Conservation (phyloP, 345 rosid genomes). For the Dimocarpus longan region DNA sequence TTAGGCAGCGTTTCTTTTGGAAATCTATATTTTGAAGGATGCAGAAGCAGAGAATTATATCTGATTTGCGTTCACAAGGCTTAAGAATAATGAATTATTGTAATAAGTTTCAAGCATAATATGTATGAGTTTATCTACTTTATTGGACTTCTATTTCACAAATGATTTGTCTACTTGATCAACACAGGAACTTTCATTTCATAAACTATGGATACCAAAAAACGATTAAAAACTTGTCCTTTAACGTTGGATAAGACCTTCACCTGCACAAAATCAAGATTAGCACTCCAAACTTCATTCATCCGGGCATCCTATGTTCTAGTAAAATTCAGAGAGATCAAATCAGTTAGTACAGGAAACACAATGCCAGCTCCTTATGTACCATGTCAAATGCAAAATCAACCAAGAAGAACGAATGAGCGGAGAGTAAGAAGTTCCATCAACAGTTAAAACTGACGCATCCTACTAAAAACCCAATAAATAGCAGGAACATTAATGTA, state of each 20-base stretch:
- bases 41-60: background rate
- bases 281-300: background rate
- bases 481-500: background rate
- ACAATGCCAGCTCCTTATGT: background rate
- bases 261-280: too few species aligned
- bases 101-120: constrained; percentile 2
- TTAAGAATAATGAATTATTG: background rate
- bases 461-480: background rate
- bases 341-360: background rate
- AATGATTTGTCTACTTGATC: background rate
- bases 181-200: background rate
- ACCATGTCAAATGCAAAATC: background rate
- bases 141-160: background rate
- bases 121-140: background rate
- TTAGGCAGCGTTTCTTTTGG: constrained; percentile 9
- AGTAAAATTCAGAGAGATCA: background rate
- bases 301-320: background rate
- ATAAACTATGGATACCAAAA: background rate
- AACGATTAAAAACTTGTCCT: background rate
- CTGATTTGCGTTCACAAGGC: constrained; percentile 2
- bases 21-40: background rate
- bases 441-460: background rate
- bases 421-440: background rate
- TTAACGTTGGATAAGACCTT: background rate
- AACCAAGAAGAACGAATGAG: background rate